These are phyloP conservation scores for Zalaria obscura DNA, from an alignment of 2,329 filamentous ascomycete species.

Conservation along the genomic window DNA sequence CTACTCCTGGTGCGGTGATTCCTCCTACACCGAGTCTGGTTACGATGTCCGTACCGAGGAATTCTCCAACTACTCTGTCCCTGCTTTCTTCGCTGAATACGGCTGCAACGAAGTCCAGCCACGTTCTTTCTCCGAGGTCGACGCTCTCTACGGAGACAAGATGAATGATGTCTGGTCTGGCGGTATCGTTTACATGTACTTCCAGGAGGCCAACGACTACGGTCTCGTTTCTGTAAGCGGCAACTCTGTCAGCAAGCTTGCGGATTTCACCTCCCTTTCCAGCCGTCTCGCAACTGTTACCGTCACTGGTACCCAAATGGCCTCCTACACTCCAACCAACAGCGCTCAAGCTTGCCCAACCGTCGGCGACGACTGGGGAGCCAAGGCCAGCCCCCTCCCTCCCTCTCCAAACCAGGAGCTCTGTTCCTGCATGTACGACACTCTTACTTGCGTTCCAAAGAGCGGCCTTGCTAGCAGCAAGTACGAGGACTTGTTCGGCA, in stretches of 20 bases:
- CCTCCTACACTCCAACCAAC: conserved; percentile 61
- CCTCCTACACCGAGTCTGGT: conserved; percentile 59
- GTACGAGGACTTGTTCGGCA: conserved; percentile 57
- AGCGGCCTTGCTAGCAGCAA: conserved; percentile 41
- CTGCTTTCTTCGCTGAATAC: conserved; percentile 97
- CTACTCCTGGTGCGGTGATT: conserved; percentile 96
- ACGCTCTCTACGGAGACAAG: conserved; percentile 59
- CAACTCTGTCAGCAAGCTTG: conserved; percentile 47
- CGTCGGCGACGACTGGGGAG: conserved; percentile 51
- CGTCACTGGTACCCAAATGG: conserved; percentile 51
- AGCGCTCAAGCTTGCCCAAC: conserved; percentile 57
- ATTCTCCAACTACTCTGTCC: conserved; percentile 79
- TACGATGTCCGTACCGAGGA: conserved; percentile 74
- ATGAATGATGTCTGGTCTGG: conserved; percentile 88
- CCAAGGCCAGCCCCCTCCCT: conserved; percentile 53
- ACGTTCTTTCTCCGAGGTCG: conserved; percentile 76
- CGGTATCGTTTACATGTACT: conserved; percentile 98
- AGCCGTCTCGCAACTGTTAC: conserved; percentile 53
- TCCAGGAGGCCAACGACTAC: conserved; percentile 80
- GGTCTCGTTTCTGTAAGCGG: conserved; percentile 56
- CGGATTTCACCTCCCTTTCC: conserved; percentile 62
- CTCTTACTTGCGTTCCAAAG: conserved; percentile 56
- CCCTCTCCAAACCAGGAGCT: conserved; percentile 65
- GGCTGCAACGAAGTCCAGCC: conserved; percentile 69
- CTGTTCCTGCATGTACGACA: conserved; percentile 74